These are phyloP conservation scores for Endocladia muricata DNA, from an alignment of 31 red algal genomes.

Conservation along the genomic window DNA sequence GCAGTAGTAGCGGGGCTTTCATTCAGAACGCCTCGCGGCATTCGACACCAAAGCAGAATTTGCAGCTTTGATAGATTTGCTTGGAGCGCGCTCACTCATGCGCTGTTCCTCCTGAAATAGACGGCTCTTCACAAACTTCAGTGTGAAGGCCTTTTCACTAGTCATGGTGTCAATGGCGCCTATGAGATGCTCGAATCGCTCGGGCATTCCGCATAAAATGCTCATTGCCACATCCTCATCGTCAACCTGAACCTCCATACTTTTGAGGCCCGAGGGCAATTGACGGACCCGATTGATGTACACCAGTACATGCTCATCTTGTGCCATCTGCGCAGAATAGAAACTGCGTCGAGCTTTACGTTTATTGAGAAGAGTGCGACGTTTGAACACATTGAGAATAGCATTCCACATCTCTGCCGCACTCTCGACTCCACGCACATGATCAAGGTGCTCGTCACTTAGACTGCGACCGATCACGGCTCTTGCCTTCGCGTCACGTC, in stretches of 20 bases:
- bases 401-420: background rate
- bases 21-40: background rate
- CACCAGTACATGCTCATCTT: background rate
- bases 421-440: background rate
- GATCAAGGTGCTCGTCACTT: background rate
- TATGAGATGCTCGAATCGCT: conserved; percentile 10
- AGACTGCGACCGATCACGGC: background rate
- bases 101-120: conserved; percentile 13
- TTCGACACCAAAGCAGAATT: background rate
- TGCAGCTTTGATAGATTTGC: background rate
- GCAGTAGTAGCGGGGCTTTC: background rate
- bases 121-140: conserved; percentile 16
- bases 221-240: background rate
- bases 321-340: conserved; percentile 1
- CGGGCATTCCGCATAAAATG: background rate
- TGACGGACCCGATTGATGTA: too few species aligned
- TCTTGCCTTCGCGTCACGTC: background rate
- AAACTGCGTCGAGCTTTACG: background rate
- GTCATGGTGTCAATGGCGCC: background rate
- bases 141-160: background rate
- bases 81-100: background rate
- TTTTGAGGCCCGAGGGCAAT: background rate
- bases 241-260: background rate
- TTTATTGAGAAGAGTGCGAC: background rate
- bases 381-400: background rate